Percentiles rank a stretch among this genome's conserved stretches.
Evolutionary conservation across 2,329 filamentous ascomycete genomes (phyloP).

Genomic region (Calonectria multiphialidica): DNA sequence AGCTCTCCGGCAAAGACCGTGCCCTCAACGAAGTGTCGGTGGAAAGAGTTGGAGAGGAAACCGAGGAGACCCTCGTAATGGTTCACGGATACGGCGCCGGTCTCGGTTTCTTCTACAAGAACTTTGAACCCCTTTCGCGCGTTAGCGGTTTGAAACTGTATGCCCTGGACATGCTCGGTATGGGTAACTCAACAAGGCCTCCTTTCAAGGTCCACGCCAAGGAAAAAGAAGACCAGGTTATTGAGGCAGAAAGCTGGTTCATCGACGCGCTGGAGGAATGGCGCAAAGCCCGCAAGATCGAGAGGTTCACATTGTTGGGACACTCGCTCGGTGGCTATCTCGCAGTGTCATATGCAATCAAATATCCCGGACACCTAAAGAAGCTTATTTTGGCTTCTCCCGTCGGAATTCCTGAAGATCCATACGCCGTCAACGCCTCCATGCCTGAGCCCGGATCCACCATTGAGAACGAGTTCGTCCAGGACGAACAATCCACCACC

Average conservation of each 20-base stretch:
- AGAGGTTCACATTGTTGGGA: constrained; percentile 92
- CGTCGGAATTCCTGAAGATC: constrained; percentile 94
- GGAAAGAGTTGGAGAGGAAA: constrained; percentile 82
- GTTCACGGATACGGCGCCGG: constrained; percentile 97
- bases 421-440: constrained; percentile 84
- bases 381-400: constrained; percentile 96
- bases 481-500: constrained; percentile 73
- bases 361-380: constrained; percentile 94
- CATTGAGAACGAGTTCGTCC: constrained; percentile 81
- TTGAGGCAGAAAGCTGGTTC: constrained; percentile 95
- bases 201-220: constrained; percentile 88
- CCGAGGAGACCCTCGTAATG: constrained; percentile 92
- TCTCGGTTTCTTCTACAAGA: constrained; percentile 98
- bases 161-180: constrained; percentile 93
- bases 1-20: constrained; percentile 86
- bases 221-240: constrained; percentile 81
- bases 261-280: constrained; percentile 97
- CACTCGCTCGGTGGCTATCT: constrained; percentile 97
- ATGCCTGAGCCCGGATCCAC: constrained; percentile 83
- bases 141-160: constrained; percentile 88
- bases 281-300: constrained; percentile 88
- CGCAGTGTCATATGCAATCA: constrained; percentile 93
- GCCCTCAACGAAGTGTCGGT: constrained; percentile 94
- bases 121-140: constrained; percentile 89
- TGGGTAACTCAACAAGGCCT: constrained; percentile 90